A percentile compares a stretch with the other conserved stretches of the same genome.
Conservation (phyloP, 148 eudicot species). For the Diospyros lotus region DNA sequence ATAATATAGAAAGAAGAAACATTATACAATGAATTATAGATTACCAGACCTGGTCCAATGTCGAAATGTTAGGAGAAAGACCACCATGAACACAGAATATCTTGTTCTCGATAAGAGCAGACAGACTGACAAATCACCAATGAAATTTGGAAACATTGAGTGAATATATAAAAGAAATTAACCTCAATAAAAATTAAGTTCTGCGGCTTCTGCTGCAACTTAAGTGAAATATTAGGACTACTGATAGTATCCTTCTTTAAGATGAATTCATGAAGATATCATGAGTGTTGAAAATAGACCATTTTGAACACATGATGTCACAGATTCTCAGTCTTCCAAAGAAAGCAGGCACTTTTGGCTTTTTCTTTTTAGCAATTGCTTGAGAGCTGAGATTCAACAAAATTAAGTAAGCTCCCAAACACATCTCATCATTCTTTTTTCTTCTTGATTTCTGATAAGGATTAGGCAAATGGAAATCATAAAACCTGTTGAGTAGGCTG, state of each 20-base stretch:
- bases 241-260: slow-evolving; percentile 1
- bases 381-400: neutral
- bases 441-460: neutral
- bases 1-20: neutral
- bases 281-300: neutral
- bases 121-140: slow-evolving; percentile 44
- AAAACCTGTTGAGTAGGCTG: neutral
- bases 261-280: neutral
- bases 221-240: neutral
- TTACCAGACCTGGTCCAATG: slow-evolving; percentile 76
- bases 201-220: neutral
- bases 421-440: too few relatives aligned
- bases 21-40: neutral
- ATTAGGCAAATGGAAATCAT: neutral
- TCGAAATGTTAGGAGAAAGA: slow-evolving; percentile 73
- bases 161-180: neutral
- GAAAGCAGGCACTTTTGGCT: neutral
- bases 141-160: slow-evolving; percentile 5
- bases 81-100: slow-evolving; percentile 95
- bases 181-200: neutral
- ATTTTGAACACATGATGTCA: neutral
- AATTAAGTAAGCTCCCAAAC: too few relatives aligned
- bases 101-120: slow-evolving; percentile 94
- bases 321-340: neutral
- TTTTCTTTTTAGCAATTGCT: neutral